phyloP scores from a whole-genome alignment of 2,329 filamentous ascomycete genomes.

The Stromatinia cepivora region DNA sequence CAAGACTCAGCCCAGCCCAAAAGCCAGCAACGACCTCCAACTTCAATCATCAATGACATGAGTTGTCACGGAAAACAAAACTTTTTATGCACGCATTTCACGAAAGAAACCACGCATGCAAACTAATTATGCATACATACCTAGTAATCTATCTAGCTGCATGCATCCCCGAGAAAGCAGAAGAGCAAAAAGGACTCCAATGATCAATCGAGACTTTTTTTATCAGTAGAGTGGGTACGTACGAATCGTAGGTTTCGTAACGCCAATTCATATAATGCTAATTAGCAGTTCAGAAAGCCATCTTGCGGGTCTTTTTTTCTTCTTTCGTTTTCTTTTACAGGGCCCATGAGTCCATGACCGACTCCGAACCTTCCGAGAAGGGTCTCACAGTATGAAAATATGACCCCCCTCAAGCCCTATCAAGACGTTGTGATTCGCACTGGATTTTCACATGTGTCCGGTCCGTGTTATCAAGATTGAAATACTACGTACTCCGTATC shows the following conservation, averaged over 20 bases:
- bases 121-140: background rate
- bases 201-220: background rate
- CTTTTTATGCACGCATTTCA: background rate
- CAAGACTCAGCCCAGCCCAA: too few species aligned
- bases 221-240: background rate
- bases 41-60: background rate
- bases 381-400: background rate
- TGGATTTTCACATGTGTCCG: background rate
- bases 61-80: background rate
- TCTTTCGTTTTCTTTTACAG: background rate
- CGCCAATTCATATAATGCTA: background rate
- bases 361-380: background rate
- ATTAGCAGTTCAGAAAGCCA: background rate
- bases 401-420: background rate
- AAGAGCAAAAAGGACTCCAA: background rate
- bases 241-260: background rate
- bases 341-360: too few species aligned
- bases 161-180: background rate
- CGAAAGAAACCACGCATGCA: conserved; percentile 6
- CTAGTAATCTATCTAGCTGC: background rate
- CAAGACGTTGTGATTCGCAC: background rate
- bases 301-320: background rate
- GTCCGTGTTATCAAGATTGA: conserved; percentile 10
- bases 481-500: background rate
- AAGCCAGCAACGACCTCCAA: background rate